Evolutionary conservation across 257 asterid genomes (phyloP), one percentile per base, ranked within the genome.

Genomic region (Capsicum baccatum): DNA sequence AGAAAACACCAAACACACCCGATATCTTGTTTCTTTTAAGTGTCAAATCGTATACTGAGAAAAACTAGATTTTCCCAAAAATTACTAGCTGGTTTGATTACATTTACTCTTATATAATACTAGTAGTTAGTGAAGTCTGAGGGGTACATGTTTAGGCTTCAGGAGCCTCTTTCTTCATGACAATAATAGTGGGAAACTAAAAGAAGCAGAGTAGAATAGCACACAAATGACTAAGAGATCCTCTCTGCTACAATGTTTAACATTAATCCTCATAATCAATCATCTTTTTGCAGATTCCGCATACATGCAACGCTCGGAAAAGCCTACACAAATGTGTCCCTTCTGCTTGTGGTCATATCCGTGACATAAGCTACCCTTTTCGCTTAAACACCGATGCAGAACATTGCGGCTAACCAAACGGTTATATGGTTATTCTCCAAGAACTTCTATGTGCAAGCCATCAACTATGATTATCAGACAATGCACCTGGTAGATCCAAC

Each of bases 401-500:
- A 70, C 0, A 42, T 70, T 70, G 56, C 15, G 16, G 9, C 1
- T 0, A 82, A 89, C 57, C 81, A 81, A 3, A 55, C 90, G 48
- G 56, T 60, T 0, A 6, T 74, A 19, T 74, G 33, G 12, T 5
- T 59, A 0, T 2, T 14, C 13, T 71, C 87, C 76, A 76, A 71
- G 5, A 83, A 85, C 42, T 71, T 62, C 21, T 19, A 37, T 3
- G 88, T 87, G 0, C 83, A 54, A 81, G 63, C 85, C 13, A 87
- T 89, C 84, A 13, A 84, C 76, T 87, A 89, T 60, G 0, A 16
- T 4, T 64, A 82, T 63, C 2, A 55, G 35, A 84, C 87, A 55
- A 82, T 89, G 44, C 89, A 47, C 62, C 81, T 89, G 15, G 70
- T 67, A 16, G 85, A 86, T 84, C 60, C 83, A 21, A 13, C 78